Base-by-base conservation (phyloP, 2,329 filamentous ascomycete species). In the Metarhizium rileyi region DNA sequence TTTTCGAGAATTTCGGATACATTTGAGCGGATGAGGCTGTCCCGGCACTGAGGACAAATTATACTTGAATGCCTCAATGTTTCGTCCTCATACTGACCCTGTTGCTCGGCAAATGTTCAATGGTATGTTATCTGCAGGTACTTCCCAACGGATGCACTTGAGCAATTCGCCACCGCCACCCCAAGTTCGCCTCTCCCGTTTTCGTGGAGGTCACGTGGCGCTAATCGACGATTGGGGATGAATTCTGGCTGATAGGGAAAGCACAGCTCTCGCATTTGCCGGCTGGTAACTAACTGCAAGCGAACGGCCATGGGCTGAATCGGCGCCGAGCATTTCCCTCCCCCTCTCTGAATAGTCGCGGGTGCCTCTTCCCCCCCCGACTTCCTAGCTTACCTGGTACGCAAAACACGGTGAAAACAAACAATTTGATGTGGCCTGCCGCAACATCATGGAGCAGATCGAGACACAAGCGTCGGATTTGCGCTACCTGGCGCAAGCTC, bases 391-490 rank as follows among this genome's bases (percentile, higher is more conserved):
- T 42, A 25, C 38, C 4, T 14, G 22, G 38, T 42, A 10, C 20
- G 22, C 38, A 42, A 42, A 20, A 18, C n/a, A 8, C n/a, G 38
- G 38, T 42, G 38, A 42, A 25, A 14, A 20, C 20, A 23, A 14
- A 25, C 10, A 22, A 14, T 12, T 42, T 14, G 12, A 46, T 49
- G 50, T 43, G 46, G 35, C 27, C 43, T 20, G 35, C 46, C 50
- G 46, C 50, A 51, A 47, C 35, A 42, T 51, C 49, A 78, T 78
- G 75, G 74, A 78, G 60, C 74, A 73, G 61, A 72, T 78, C 56
- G 73, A 77, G 59, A 71, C 68, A 50, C 75, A 78, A 65, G 74
- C 71, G 54, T 74, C 70, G 62, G 75, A 78, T 66, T 63, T 78
- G 65, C 72, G 73, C 58, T 76, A 72, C 58, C 66, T 78, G 57